These are phyloP conservation scores for Aspergillus hortae DNA, from an alignment of 2,329 filamentous ascomycete genomes.

Conservation along the genomic window DNA sequence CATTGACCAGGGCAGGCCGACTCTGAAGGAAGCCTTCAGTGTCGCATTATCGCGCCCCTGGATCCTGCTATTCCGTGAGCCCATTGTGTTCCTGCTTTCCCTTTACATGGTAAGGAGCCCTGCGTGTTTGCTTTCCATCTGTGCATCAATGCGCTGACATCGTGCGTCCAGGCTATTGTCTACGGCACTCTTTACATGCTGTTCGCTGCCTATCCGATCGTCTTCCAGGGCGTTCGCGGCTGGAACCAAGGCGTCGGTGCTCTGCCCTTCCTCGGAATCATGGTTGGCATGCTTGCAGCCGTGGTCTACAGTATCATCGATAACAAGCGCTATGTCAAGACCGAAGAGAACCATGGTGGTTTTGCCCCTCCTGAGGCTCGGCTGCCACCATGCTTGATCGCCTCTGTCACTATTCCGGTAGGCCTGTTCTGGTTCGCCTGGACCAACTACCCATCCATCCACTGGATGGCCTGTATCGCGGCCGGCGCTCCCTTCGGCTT, in stretches of 20 bases:
- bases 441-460: conserved; percentile 47
- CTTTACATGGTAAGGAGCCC: conserved; percentile 19
- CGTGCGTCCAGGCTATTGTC: conserved; percentile 8
- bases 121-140: background rate
- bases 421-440: conserved; percentile 59
- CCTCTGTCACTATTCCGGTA: conserved; percentile 50
- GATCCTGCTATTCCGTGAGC: conserved; percentile 24
- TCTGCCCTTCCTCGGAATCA: conserved; percentile 46
- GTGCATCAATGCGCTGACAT: background rate
- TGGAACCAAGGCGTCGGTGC: conserved; percentile 46
- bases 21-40: conserved; percentile 32
- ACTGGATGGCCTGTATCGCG: conserved; percentile 37
- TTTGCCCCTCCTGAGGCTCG: conserved; percentile 53
- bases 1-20: conserved; percentile 36
- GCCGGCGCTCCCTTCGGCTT: conserved; percentile 38
- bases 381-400: conserved; percentile 48
- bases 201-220: conserved; percentile 16
- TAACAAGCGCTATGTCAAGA: conserved; percentile 31
- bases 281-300: conserved; percentile 36
- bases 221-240: conserved; percentile 17
- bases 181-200: conserved; percentile 17
- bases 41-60: conserved; percentile 45
- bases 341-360: conserved; percentile 16
- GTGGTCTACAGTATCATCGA: conserved; percentile 37
- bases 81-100: conserved; percentile 11